Conservation (phyloP, 1,284 basidiomycete species). For the Schizophyllum commune region DNA sequence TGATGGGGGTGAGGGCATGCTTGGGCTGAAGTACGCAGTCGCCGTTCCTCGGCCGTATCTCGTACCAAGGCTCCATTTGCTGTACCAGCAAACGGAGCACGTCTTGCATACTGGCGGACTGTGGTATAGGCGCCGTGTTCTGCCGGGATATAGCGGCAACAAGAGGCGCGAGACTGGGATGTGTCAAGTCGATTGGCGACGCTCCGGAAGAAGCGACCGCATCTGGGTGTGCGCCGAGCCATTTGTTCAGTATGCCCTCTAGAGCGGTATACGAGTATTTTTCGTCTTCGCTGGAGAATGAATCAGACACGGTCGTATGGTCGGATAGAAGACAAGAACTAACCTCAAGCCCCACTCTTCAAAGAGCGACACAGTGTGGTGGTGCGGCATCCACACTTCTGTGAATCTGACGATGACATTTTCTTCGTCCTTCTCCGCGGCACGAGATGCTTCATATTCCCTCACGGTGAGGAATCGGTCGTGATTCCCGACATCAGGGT, state of each 20-base stretch:
- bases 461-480: constrained; percentile 47
- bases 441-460: constrained; percentile 48
- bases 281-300: constrained; percentile 34
- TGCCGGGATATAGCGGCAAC: constrained; percentile 35
- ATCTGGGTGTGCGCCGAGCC: constrained; percentile 40
- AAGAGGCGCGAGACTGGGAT: constrained; percentile 44
- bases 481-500: constrained; percentile 52
- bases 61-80: constrained; percentile 71
- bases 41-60: constrained; percentile 42
- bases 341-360: constrained; percentile 49
- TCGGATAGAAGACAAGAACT: background rate
- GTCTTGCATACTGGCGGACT: constrained; percentile 67
- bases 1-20: constrained; percentile 66
- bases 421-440: constrained; percentile 42
- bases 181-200: constrained; percentile 58
- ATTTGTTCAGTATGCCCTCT: constrained; percentile 47
- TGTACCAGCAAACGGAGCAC: constrained; percentile 43
- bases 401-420: constrained; percentile 40
- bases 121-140: constrained; percentile 29
- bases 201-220: constrained; percentile 41
- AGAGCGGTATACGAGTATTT: constrained; percentile 49
- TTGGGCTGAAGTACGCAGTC: constrained; percentile 57
- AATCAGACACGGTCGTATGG: background rate
- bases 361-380: constrained; percentile 49
- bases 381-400: constrained; percentile 73